Conservation (phyloP, 805 yeast genomes). For the Cyberlindnera mississippiensis region DNA sequence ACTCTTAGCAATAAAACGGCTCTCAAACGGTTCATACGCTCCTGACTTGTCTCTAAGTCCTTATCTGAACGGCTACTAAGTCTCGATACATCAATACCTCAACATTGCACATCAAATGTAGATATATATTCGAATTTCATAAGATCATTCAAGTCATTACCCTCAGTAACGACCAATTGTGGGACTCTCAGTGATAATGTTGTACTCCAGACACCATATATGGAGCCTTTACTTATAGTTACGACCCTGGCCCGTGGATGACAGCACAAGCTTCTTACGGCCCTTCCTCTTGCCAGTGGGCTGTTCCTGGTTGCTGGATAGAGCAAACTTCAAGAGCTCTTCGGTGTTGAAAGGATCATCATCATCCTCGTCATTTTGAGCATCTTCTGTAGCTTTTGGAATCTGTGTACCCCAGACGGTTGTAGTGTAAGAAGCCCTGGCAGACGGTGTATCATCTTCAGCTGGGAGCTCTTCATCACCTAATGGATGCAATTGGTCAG, state of each 20-base stretch:
- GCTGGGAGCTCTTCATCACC: constrained; percentile 17
- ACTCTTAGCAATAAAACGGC: no score
- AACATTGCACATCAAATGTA: no score
- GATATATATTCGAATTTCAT: no score
- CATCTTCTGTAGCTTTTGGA: constrained; percentile 27
- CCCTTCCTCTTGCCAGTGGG: constrained; percentile 17
- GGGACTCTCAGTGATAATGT: no score
- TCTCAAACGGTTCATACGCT: no score
- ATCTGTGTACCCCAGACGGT: constrained; percentile 76
- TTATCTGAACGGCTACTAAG: no score
- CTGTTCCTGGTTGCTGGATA: constrained; percentile 1
- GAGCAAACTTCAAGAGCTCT: constrained; percentile 13
- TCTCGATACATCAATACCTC: no score
- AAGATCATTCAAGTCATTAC: no score
- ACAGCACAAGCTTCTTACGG: constrained; percentile 17
- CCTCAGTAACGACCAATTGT: no score
- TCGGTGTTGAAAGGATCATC: constrained; percentile 25
- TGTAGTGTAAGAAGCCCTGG: constrained; percentile 35
- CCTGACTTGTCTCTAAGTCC: no score
- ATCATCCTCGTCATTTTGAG: constrained; percentile 30
- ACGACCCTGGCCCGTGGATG: constrained; percentile 12
- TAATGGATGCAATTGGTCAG: constrained; percentile 28
- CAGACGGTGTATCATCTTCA: constrained; percentile 2
- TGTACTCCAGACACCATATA: no score
- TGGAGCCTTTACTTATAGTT: constrained; percentile 1